Conservation (phyloP, 2,329 filamentous ascomycete species). For the Chlorencoelia australis region DNA sequence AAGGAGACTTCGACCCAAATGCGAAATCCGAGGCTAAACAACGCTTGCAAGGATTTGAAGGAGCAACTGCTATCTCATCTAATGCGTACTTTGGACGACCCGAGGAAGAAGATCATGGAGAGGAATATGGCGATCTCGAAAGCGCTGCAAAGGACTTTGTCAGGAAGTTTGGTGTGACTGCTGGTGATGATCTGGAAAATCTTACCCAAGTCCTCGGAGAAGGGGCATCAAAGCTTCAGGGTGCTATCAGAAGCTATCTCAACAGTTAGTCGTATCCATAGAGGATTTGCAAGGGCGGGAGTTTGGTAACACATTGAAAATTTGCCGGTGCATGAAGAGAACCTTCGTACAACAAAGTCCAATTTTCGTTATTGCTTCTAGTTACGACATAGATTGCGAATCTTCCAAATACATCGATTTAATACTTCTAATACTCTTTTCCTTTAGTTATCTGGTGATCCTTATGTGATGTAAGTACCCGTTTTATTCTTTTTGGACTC, state of each 20-base stretch:
- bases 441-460: no score
- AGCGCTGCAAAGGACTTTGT: slow-evolving; percentile 93
- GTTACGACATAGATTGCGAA: slow-evolving; percentile 18
- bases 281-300: no score
- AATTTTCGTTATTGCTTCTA: no score
- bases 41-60: slow-evolving; percentile 84
- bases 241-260: slow-evolving; percentile 55
- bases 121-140: slow-evolving; percentile 87
- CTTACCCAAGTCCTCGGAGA: slow-evolving; percentile 74
- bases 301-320: no score
- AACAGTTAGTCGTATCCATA: slow-evolving; percentile 38
- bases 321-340: no score
- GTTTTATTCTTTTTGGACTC: no score
- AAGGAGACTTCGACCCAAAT: slow-evolving; percentile 71
- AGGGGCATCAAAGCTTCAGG: slow-evolving; percentile 75
- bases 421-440: no score
- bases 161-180: slow-evolving; percentile 87
- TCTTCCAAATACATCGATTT: no score
- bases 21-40: slow-evolving; percentile 78
- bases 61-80: slow-evolving; percentile 82
- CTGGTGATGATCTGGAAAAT: slow-evolving; percentile 92
- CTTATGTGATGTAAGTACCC: no score
- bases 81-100: slow-evolving; percentile 96
- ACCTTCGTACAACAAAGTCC: no score
- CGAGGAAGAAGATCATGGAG: slow-evolving; percentile 61